phyloP scores from a whole-genome alignment of 306 rosid species.

The Glycine tomentella region DNA sequence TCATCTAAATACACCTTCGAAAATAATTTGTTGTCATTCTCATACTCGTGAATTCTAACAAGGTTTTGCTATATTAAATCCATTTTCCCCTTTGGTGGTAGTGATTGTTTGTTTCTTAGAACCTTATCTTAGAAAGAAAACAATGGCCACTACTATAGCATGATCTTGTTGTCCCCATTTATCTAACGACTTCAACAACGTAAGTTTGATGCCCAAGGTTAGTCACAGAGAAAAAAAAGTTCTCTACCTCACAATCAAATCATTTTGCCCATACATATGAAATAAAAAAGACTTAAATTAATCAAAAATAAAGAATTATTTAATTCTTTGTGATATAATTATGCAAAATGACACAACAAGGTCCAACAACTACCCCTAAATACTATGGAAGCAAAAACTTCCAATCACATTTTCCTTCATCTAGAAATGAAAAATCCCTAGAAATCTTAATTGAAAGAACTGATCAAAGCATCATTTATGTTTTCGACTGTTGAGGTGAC shows the following conservation, averaged over 20 bases:
- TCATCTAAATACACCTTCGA: too few relatives aligned
- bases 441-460: background rate
- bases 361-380: background rate
- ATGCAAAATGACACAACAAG: background rate
- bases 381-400: background rate
- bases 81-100: too few relatives aligned
- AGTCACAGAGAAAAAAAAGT: too few relatives aligned
- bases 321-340: background rate
- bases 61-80: too few relatives aligned
- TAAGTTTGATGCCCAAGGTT: too few relatives aligned
- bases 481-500: constrained; percentile 52
- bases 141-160: background rate
- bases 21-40: too few relatives aligned
- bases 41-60: too few relatives aligned
- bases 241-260: background rate
- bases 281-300: background rate
- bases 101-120: too few relatives aligned
- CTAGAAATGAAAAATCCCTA: background rate
- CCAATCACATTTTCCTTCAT: background rate
- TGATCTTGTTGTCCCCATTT: background rate
- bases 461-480: constrained; percentile 53
- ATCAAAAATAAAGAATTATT: background rate
- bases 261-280: background rate
- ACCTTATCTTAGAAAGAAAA: too few relatives aligned
- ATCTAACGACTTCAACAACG: background rate